Evolutionary conservation across 306 rosid species (phyloP).

Genomic region (Styphnolobium japonicum): DNA sequence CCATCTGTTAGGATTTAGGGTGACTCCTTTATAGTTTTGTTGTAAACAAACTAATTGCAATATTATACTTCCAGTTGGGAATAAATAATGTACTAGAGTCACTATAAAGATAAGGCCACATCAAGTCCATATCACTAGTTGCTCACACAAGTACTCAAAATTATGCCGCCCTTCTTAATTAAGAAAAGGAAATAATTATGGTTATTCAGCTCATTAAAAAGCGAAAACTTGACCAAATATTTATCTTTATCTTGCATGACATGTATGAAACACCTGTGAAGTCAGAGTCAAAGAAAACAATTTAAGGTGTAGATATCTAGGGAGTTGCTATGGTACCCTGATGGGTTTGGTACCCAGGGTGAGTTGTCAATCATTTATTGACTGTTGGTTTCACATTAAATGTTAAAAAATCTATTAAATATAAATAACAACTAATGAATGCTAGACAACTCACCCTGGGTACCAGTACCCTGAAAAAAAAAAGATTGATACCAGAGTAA

Average conservation of each 20-base stretch:
- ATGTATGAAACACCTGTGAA: conserved; percentile 7
- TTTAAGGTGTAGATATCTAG: background rate
- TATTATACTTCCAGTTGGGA: background rate
- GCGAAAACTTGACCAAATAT: background rate
- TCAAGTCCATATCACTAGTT: conserved; percentile 7
- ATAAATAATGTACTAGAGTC: background rate
- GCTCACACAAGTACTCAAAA: background rate
- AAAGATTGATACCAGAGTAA: no score
- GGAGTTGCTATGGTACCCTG: no score
- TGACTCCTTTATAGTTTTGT: background rate
- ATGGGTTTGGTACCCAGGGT: no score
- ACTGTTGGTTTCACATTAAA: no score
- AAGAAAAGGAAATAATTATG: conserved; percentile 10
- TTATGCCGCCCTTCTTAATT: background rate
- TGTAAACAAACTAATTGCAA: background rate
- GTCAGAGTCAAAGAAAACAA: background rate
- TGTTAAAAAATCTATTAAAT: no score
- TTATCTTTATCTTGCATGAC: background rate
- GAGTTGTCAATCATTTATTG: no score
- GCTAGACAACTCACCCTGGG: no score
- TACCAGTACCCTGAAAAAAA: no score
- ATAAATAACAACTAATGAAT: no score
- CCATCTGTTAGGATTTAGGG: background rate
- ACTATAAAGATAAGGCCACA: background rate
- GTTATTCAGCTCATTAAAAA: background rate